A percentile compares a stretch with the other conserved stretches of the same genome.
Conservation (phyloP, 345 rosid species). For the Hevea brasiliensis region DNA sequence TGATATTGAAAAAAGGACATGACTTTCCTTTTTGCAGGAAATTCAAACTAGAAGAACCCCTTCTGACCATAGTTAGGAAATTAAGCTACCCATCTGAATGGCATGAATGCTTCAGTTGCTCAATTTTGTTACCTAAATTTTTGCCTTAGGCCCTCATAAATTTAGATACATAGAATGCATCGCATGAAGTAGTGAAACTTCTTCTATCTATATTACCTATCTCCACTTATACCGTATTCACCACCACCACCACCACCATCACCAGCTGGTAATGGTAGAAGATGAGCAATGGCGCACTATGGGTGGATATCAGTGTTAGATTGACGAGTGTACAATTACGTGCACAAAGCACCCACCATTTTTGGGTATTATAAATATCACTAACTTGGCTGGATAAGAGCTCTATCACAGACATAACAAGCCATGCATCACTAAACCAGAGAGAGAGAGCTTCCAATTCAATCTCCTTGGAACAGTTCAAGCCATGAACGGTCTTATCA, state of each 20-base stretch:
- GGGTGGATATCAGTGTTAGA: slow-evolving; percentile 24
- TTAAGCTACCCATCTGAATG: not conserved
- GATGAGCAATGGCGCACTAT: slow-evolving; percentile 38
- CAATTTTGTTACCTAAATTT: not conserved
- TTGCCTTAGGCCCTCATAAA: not conserved
- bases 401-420: not conserved
- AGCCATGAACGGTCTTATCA: slow-evolving; percentile 40
- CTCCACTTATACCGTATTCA: not conserved
- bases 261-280: slow-evolving; percentile 4
- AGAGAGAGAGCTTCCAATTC: not conserved
- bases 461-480: not conserved
- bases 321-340: not conserved
- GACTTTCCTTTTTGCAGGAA: not conserved
- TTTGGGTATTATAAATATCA: slow-evolving; percentile 18
- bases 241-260: slow-evolving; percentile 20
- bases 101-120: slow-evolving; percentile 6
- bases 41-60: not conserved
- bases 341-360: slow-evolving; percentile 10
- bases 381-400: not conserved
- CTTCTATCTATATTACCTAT: not conserved
- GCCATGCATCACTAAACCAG: not conserved
- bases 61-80: too few relatives aligned
- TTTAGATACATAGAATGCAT: too few relatives aligned
- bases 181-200: not conserved
- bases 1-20: not conserved